Base-by-base conservation (phyloP, 305 asterid species). In the Fraxinus sp. region DNA sequence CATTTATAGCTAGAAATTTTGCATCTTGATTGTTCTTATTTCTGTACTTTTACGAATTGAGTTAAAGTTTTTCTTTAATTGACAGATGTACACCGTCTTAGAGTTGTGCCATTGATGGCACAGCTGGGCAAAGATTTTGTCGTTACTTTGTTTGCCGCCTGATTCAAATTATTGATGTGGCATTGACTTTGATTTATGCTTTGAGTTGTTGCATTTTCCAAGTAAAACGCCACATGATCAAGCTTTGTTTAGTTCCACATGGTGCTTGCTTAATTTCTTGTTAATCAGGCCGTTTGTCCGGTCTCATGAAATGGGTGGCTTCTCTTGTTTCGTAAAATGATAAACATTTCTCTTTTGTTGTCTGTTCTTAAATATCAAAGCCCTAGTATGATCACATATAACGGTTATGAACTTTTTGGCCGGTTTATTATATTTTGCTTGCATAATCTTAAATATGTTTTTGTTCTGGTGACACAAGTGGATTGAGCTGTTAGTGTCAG, bases 401-500 rank as follows among this genome's bases (percentile, higher is more conserved):
- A 22, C 39, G 24, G 43, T 62, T 75, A 46, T 77, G 7, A 26
- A 70, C 11, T 68, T 59, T 70, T 66, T 33, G 75, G 43, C 32
- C 43, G 46, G 66, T 72, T 39, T 33, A 70, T 24, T 37, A 59
- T 57, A 73, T 81, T 37, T 2, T 46, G 24, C 72, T 16, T 77
- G 33, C 73, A 64, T 13, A 49, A 52, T 76, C 52, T 35, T 83
- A 37, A 57, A 32, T 16, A 77, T 39, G 41, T 72, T 22, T 62
- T 80, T 49, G 75, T 55, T 36, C 11, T 4, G 73, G 70, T 55
- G 82, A 80, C 37, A 8, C 26, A 77, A 77, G 64, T 77, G 85
- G 81, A 55, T 26, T 6, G 30, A 28, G 80, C 71, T 83, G 11
- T 9, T 1, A 5, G 43, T 62, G 26, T 62, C 71, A 62, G 32